Conservation (phyloP, 108 stramenopile genomes). For the Skeletonema costatum region DNA sequence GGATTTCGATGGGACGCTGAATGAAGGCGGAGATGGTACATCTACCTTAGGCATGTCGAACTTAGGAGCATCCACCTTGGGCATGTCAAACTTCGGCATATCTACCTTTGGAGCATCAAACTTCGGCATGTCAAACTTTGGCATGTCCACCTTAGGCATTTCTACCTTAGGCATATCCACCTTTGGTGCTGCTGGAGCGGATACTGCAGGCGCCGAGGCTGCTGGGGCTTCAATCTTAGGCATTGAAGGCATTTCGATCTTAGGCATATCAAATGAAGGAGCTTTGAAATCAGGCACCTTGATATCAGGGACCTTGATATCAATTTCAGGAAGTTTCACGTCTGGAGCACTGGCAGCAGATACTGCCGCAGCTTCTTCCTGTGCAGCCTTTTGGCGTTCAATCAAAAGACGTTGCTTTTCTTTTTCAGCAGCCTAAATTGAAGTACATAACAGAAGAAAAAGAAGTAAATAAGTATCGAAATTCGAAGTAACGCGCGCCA, state of each 20-base stretch:
- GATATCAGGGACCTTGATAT: conserved; percentile 23
- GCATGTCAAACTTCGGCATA: conserved; percentile 52
- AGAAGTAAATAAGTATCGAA: background rate
- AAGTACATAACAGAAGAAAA: background rate
- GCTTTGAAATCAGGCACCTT: conserved; percentile 30
- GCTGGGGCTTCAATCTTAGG: conserved; percentile 1
- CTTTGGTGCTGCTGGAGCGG: conserved; percentile 38
- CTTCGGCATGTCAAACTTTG: conserved; percentile 53
- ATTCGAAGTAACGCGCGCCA: too few relatives aligned
- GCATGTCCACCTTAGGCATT: conserved; percentile 31
- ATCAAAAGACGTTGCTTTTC: conserved; percentile 45
- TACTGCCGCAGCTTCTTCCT: conserved; percentile 25
- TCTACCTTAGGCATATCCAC: conserved; percentile 51
- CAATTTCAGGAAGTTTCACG: conserved; percentile 44
- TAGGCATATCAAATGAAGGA: conserved; percentile 34
- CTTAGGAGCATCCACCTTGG: conserved; percentile 49
- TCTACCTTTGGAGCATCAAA: conserved; percentile 40
- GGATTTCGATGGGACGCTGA: conserved; percentile 44
- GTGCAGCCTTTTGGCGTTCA: conserved; percentile 45
- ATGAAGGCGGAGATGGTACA: conserved; percentile 43
- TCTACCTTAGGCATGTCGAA: conserved; percentile 56
- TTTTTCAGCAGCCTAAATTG: conserved; percentile 40
- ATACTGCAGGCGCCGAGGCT: background rate
- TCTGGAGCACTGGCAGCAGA: conserved; percentile 35
- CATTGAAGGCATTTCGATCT: conserved; percentile 49